Evolutionary conservation across 2,329 filamentous ascomycete genomes (phyloP).

Genomic region (Teratosphaeria viscida): DNA sequence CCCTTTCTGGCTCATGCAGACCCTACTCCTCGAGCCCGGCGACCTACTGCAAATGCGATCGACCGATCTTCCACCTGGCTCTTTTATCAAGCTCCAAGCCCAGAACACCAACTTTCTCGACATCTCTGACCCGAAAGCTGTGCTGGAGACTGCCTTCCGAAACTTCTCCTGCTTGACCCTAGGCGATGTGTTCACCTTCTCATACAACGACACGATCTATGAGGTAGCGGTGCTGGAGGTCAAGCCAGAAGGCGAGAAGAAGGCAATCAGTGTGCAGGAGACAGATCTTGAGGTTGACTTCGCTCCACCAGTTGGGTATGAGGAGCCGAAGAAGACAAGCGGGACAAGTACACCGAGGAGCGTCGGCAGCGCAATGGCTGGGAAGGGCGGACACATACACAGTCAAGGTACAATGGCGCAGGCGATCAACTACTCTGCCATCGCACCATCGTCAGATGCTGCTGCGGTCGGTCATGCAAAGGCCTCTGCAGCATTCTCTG

Average conservation of each 20-base stretch:
- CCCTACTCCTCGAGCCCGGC: slow-evolving; percentile 75
- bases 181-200: slow-evolving; percentile 90
- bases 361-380: slow-evolving; percentile 38
- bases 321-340: slow-evolving; percentile 68
- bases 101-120: slow-evolving; percentile 91
- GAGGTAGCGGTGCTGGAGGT: slow-evolving; percentile 89
- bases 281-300: slow-evolving; percentile 97
- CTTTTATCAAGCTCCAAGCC: slow-evolving; percentile 91
- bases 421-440: slow-evolving; percentile 89
- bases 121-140: slow-evolving; percentile 92
- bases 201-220: slow-evolving; percentile 91
- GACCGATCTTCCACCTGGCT: slow-evolving; percentile 80
- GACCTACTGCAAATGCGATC: slow-evolving; percentile 93
- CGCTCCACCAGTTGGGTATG: slow-evolving; percentile 84
- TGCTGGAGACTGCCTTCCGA: slow-evolving; percentile 90
- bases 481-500: slow-evolving; percentile 66
- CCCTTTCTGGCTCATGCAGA: slow-evolving; percentile 97
- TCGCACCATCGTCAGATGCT: slow-evolving; percentile 65
- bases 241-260: slow-evolving; percentile 76
- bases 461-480: slow-evolving; percentile 53
- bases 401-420: slow-evolving; percentile 90
- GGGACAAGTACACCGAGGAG: slow-evolving; percentile 83
- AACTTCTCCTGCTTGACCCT: slow-evolving; percentile 91
- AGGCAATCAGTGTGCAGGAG: slow-evolving; percentile 83
- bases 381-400: slow-evolving; percentile 63